Base-by-base conservation (phyloP, 805 yeast genomes). In the Nakazawaea sp. region DNA sequence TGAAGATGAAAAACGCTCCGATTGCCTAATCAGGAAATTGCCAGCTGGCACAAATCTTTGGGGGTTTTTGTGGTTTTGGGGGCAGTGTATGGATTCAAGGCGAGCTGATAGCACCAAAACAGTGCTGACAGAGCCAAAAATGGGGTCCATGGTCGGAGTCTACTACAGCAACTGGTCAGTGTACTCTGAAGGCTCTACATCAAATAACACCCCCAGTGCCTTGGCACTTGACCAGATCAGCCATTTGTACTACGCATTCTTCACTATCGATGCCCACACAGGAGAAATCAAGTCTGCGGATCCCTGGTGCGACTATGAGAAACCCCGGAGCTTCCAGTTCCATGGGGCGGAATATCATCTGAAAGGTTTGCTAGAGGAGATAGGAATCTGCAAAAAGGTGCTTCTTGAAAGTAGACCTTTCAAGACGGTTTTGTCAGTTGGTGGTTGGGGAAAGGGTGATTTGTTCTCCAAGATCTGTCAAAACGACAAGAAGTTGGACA, bases 181-280 rank as follows among this genome's bases (percentile, higher is more conserved):
- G 8, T 86, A 85, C 52, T 66, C 64, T 66, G 66, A 25, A 7
- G 66, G 58, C 74, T 26, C n/a, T n/a, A n/a, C n/a, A n/a, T 66
- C 83, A 45, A 60, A 58, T 49, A 80, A 66, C 56, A 62, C 52
- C 43, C 85, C 78, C 3, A 56, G 55, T 28, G 72, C 78, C 35
- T 65, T 85, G 4, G 80, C 83, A 5, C 51, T 64, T 3, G 50
- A 59, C 1, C 40, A 50, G 8, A 50, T 78, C 0, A 71, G 88
- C 17, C 82, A 83, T 43, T 52, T 86, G 3, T 74, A 78, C 49
- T 86, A 82, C 52, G 79, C 94, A 0, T 86, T 86, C 52, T 63
- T 81, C 40, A 55, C 66, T 26, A 66, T 83, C 4, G 70, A 77
- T 43, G 50, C 65, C 1, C 47, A 50, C 0, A 59, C 79, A 1